A percentile compares a stretch with the other conserved stretches of the same genome.
phyloP scores from a whole-genome alignment of 345 rosid species.

The Aegle marmelos region DNA sequence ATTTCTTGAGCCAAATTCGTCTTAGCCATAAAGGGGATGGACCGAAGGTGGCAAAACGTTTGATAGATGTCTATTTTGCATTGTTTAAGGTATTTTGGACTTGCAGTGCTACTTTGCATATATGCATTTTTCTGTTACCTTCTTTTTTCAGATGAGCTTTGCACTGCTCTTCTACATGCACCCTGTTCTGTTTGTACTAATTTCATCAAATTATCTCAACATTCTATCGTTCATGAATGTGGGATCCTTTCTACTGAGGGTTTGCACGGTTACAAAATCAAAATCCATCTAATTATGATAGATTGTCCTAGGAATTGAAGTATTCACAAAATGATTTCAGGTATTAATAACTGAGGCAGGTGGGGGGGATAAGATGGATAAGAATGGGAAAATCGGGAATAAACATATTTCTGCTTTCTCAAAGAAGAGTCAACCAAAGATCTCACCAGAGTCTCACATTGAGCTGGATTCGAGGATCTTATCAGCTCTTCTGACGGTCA shows the following conservation, averaged over 20 bases:
- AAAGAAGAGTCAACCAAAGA: conserved; percentile 39
- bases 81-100: conserved; percentile 67
- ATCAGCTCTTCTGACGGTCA: conserved; percentile 81
- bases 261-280: neutral
- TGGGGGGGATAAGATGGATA: conserved; percentile 30
- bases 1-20: conserved; percentile 85
- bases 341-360: conserved; percentile 63
- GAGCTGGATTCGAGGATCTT: conserved; percentile 94
- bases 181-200: neutral
- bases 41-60: conserved; percentile 80
- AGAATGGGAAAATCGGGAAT: conserved; percentile 23
- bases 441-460: conserved; percentile 52
- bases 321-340: conserved; percentile 38
- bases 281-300: neutral
- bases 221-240: neutral
- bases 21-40: conserved; percentile 83
- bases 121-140: neutral
- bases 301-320: conserved; percentile 7
- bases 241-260: neutral
- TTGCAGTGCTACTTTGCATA: neutral
- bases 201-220: neutral
- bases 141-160: neutral
- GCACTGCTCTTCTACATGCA: neutral
- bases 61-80: conserved; percentile 92
- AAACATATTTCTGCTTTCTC: conserved; percentile 24